Percentiles rank a stretch among this genome's conserved stretches.
phyloP scores from a whole-genome alignment of 495 filamentous ascomycete species.

The Penicillium macrosclerotiorum region DNA sequence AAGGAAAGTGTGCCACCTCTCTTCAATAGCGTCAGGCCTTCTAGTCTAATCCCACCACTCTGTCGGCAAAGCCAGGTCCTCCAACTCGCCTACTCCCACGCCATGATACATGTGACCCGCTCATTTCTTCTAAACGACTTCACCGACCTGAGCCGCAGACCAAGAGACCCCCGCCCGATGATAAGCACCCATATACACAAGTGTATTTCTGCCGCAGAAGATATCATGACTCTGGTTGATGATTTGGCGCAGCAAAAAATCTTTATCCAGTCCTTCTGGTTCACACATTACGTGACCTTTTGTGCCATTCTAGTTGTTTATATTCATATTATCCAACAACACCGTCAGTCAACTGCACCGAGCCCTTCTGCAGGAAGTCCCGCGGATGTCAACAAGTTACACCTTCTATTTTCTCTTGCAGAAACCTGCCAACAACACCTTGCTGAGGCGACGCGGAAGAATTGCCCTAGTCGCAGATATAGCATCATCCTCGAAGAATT shows the following conservation, averaged over 20 bases:
- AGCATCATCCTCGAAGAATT: constrained; percentile 51
- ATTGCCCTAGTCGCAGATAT: constrained; percentile 53
- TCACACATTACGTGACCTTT: constrained; percentile 55
- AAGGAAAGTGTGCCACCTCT: constrained; percentile 42
- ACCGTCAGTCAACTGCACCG: constrained; percentile 28
- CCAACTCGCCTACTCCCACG: constrained; percentile 51
- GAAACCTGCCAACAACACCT: constrained; percentile 48
- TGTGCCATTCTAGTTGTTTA: constrained; percentile 55
- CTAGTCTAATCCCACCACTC: constrained; percentile 50
- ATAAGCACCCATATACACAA: constrained; percentile 37
- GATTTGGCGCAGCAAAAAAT: constrained; percentile 37
- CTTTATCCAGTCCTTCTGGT: constrained; percentile 47
- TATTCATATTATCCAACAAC: constrained; percentile 54
- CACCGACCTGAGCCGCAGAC: constrained; percentile 39
- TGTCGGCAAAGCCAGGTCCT: constrained; percentile 55
- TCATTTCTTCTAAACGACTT: constrained; percentile 55
- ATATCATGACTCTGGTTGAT: constrained; percentile 38
- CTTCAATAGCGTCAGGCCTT: constrained; percentile 44
- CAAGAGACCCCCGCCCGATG: constrained; percentile 29
- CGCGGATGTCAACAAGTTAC: constrained; percentile 22
- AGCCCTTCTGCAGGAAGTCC: constrained; percentile 20
- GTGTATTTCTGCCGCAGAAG: constrained; percentile 45
- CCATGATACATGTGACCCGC: constrained; percentile 55
- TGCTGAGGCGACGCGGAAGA: constrained; percentile 46
- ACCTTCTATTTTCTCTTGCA: constrained; percentile 38